Conservation (phyloP, 1,284 basidiomycete species). For the Rhodotorula mucilaginosa region DNA sequence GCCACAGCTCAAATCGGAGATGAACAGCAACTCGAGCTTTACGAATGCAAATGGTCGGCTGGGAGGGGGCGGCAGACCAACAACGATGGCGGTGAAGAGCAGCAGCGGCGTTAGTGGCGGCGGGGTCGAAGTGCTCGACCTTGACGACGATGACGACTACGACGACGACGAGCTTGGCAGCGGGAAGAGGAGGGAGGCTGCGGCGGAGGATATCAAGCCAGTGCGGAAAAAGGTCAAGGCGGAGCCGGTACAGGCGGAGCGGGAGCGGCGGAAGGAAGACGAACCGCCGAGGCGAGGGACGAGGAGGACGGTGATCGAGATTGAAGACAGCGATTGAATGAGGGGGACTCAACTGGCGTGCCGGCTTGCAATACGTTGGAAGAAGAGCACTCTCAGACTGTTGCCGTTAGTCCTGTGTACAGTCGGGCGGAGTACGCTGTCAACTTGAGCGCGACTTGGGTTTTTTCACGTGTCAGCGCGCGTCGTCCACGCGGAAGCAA, state of each 20-base stretch:
- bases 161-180: background rate
- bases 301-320: background rate
- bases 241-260: background rate
- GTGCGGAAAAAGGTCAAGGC: background rate
- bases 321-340: slow-evolving; percentile 4
- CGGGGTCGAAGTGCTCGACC: slow-evolving; percentile 18
- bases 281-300: too few species aligned
- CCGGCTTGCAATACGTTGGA: too few species aligned
- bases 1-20: background rate
- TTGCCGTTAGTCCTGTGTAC: too few species aligned
- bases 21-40: too few species aligned
- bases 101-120: background rate
- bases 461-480: too few species aligned
- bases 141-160: slow-evolving; percentile 19
- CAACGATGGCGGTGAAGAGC: background rate
- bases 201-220: too few species aligned
- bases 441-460: too few species aligned
- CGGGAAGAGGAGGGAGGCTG: background rate
- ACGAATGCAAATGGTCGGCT: background rate
- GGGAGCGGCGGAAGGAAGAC: background rate
- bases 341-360: too few species aligned
- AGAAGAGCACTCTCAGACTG: too few species aligned
- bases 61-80: background rate
- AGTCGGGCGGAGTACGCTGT: too few species aligned
- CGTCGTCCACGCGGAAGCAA: too few species aligned